phyloP scores from a whole-genome alignment of 768 basidiomycete species.

The Dioszegia aurantiaca region DNA sequence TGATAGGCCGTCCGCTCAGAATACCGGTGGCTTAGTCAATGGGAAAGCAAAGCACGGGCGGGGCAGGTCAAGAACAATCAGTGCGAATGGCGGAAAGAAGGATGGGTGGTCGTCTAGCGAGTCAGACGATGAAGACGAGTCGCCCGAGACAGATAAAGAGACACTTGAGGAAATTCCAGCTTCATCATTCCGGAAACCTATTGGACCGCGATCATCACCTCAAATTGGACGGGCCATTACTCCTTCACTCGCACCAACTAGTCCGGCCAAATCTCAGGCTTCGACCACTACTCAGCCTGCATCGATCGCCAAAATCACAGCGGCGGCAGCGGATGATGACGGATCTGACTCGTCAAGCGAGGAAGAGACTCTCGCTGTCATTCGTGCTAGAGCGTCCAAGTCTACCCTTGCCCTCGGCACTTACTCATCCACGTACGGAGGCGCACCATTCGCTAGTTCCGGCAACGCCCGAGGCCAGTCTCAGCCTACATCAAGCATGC shows the following conservation, averaged over 20 bases:
- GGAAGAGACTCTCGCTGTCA: slow-evolving; percentile 21
- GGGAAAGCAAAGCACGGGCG: background rate
- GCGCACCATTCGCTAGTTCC: background rate
- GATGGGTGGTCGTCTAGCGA: slow-evolving; percentile 13
- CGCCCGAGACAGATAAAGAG: background rate
- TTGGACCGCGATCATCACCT: background rate
- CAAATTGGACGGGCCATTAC: too few relatives aligned
- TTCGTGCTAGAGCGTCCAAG: slow-evolving; percentile 19
- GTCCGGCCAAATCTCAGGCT: background rate
- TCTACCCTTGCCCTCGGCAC: slow-evolving; percentile 15
- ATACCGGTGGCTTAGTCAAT: background rate
- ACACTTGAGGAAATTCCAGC: background rate
- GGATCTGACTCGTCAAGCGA: slow-evolving; percentile 16
- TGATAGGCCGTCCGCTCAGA: background rate
- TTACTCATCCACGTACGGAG: background rate
- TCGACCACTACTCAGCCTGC: background rate
- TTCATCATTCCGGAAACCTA: slow-evolving; percentile 2
- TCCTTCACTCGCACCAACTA: background rate
- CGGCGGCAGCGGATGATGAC: slow-evolving; percentile 8
- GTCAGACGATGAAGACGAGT: slow-evolving; percentile 1
- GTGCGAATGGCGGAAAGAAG: background rate
- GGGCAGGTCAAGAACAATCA: background rate
- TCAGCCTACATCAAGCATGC: background rate
- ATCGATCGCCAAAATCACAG: background rate
- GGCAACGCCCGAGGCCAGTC: background rate